Conservation (phyloP, 2,329 filamentous ascomycete species). For the Fusarium drepaniforme region DNA sequence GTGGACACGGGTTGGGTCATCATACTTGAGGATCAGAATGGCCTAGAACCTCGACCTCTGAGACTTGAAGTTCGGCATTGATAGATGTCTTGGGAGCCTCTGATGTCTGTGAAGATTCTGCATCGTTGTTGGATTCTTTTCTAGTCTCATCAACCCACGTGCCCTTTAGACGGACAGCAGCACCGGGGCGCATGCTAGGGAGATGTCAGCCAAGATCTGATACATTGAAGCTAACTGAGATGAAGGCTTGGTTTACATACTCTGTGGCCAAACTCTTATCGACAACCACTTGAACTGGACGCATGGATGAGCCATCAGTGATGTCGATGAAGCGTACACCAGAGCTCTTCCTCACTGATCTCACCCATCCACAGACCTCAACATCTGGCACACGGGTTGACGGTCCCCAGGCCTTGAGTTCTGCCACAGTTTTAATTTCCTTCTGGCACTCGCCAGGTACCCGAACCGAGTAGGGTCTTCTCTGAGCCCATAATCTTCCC, state of each 20-base stretch:
- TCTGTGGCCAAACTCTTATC: slow-evolving; percentile 77
- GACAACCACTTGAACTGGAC: slow-evolving; percentile 84
- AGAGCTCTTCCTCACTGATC: slow-evolving; percentile 90
- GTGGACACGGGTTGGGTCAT: slow-evolving; percentile 12
- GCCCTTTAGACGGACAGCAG: slow-evolving; percentile 82
- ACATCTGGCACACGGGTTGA: slow-evolving; percentile 60
- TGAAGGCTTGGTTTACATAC: slow-evolving; percentile 62
- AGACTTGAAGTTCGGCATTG: slow-evolving; percentile 77
- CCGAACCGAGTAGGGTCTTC: slow-evolving; percentile 51
- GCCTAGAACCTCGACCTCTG: slow-evolving; percentile 77
- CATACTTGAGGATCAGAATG: slow-evolving; percentile 83
- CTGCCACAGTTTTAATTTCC: slow-evolving; percentile 62
- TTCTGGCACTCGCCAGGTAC: slow-evolving; percentile 43
- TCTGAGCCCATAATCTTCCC: slow-evolving; percentile 6
- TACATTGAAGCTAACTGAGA: slow-evolving; percentile 1
- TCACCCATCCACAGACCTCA: slow-evolving; percentile 81
- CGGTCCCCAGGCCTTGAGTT: slow-evolving; percentile 66
- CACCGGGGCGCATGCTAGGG: slow-evolving; percentile 81
- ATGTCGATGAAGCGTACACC: slow-evolving; percentile 85
- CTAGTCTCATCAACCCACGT: slow-evolving; percentile 68
- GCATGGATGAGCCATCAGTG: slow-evolving; percentile 86
- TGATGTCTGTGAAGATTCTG: slow-evolving; percentile 5
- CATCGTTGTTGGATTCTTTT: slow-evolving; percentile 2
- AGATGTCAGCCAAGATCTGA: slow-evolving; percentile 43
- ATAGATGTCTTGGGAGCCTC: slow-evolving; percentile 3